Evolutionary conservation across 2,329 filamentous ascomycete species (phyloP).

Genomic region (Colletotrichum salicis): DNA sequence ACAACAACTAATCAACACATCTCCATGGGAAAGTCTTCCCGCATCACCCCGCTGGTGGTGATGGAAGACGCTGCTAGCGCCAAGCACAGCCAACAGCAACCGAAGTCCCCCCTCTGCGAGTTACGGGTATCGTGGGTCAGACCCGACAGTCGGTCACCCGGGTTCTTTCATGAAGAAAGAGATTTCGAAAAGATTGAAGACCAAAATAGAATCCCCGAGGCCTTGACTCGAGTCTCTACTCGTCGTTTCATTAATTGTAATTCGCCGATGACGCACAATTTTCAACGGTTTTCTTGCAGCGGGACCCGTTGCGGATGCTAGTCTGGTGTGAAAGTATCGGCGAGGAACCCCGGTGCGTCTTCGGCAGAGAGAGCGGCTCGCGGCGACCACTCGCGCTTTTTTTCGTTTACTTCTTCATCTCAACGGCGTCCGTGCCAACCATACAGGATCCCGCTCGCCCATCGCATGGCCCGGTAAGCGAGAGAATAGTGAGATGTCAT

Average conservation of each 20-base stretch:
- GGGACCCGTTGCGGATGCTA: not conserved
- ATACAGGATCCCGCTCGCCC: slow-evolving; percentile 7
- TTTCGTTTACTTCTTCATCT: not conserved
- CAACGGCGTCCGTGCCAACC: slow-evolving; percentile 14
- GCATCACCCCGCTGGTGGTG: not conserved
- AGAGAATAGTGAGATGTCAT: not conserved
- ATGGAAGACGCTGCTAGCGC: not conserved
- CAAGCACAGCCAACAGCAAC: not conserved
- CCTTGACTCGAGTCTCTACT: not conserved
- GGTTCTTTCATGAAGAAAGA: not conserved
- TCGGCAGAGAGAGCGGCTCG: slow-evolving; percentile 1
- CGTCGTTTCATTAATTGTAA: not conserved
- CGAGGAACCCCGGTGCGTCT: not conserved
- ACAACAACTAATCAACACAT: not conserved
- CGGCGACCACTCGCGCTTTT: not conserved
- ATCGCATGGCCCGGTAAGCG: not conserved
- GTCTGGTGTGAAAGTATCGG: not conserved
- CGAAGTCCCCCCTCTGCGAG: not conserved
- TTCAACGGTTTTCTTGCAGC: not conserved
- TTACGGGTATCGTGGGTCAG: slow-evolving; percentile 8
- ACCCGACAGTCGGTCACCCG: not conserved
- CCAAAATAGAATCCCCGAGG: not conserved
- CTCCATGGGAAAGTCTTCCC: not conserved
- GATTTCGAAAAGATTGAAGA: not conserved
- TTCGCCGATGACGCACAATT: not conserved